Base-by-base conservation (phyloP, 331 rosid species). In the Arachis monticola region DNA sequence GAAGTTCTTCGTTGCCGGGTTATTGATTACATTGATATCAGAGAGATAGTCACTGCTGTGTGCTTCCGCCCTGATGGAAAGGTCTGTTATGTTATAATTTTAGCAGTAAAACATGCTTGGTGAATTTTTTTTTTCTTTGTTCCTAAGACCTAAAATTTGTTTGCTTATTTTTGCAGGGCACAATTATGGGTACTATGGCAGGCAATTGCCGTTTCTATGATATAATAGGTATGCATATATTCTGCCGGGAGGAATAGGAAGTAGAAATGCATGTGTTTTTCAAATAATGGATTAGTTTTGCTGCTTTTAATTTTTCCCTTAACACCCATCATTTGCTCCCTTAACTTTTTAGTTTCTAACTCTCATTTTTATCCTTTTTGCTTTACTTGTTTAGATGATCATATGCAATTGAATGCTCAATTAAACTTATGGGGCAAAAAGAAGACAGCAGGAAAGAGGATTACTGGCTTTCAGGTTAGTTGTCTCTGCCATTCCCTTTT, bases 391-490 rank as follows among this genome's bases (percentile, higher is more conserved):
- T 56, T 76, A 92, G 97, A 82, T 88, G 67, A 81, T 76, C 89
- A 81, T 71, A 77, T 86, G 87, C 82, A 81, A 77, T 76, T 87
- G 80, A 91, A 84, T 81, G 78, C 80, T 79, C 89, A 81, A 75
- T 51, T 90, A 76, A 73, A 81, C 78, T 83, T 90, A 76, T 80
- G 76, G 61, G 91, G 92, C 38, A 92, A 90, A 76, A 92, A 82
- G 93, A 92, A 92, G 87, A 77, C 93, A 4, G 76, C 80, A 0
- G 88, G 90, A 63, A 92, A 88, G 77, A 88, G 84, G 81, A 90
- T 92, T 73, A 88, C 96, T 47, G 92, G 93, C 74, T 86, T 92
- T 84, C 88, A 92, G 96, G 97, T 92, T 32, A 72, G 78, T 84
- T 50, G 13, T 69, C 69, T 50, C 66, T 53, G 66, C 60, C 51